Evolutionary conservation across 371 early-diverging fungal genomes (phyloP), one percentile per base, ranked within the genome.

Genomic region (Mortierella sp.): DNA sequence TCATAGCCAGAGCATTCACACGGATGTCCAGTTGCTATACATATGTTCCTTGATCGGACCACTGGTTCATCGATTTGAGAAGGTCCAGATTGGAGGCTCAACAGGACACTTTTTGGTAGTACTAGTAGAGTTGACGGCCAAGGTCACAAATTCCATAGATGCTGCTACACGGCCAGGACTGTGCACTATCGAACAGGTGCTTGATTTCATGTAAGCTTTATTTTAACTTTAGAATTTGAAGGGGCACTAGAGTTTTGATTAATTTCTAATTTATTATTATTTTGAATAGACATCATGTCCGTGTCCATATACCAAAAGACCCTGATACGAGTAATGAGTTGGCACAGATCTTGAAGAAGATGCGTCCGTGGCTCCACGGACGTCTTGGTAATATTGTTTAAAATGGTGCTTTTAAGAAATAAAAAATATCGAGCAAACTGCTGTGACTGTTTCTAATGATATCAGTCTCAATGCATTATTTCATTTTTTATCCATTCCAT

Each of bases 1-100:
- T 34, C 64, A 55, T 56, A 64, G 66, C 37, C 58, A 54, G 34
- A 59, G 68, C 13, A 74, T 94, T 37, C 82, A 85, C 45, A 90
- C 93, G 0, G 94, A 94, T 76, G 87, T 89, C 4, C 95, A 94
- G 68, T 71, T 94, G 22, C 83, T 94, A 26, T 94, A 93, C 61
- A 77, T 94, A 54, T 92, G 92, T 66, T 90, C 92, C 13, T 73
- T 93, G 56, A 73, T 94, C 47, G 94, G 93, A 0, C 95, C 95
- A 0, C 83, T 91, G 22, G 78, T 94, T 32, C 91, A 93, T 81
- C 89, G 95, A 31, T 87, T 94, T 49, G 92, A 90, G 70, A 89
- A 90, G 53, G 71, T 80, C 0, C 80, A 80, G 47, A 61, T 80
- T 9, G 80, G 71, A 35, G 80, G 80, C 6, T 59, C 80, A 26